Conservation (phyloP, 371 early-diverging fungal species). For the Nosema muscidifuracis region DNA sequence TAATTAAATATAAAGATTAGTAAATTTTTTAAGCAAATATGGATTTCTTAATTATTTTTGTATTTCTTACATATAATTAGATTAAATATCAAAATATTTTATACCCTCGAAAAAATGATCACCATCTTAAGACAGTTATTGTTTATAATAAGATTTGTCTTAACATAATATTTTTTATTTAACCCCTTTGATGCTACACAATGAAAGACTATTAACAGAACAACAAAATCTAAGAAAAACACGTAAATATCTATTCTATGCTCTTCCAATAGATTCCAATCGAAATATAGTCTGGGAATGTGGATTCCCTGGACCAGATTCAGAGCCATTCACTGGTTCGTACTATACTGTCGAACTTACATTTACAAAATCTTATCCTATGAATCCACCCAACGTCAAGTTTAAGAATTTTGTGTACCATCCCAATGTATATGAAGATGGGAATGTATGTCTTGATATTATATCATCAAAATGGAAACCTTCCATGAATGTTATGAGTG, state of each 20-base stretch:
- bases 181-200: slow-evolving; percentile 6
- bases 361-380: slow-evolving; percentile 55
- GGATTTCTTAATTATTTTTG: too few species aligned
- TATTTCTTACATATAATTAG: too few species aligned
- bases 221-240: slow-evolving; percentile 34
- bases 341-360: slow-evolving; percentile 43
- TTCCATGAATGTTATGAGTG: slow-evolving; percentile 53
- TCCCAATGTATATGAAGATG: slow-evolving; percentile 60
- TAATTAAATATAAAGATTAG: too few species aligned
- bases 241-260: slow-evolving; percentile 42
- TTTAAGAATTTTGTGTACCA: slow-evolving; percentile 53
- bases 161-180: too few species aligned
- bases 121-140: too few species aligned
- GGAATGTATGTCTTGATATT: slow-evolving; percentile 60
- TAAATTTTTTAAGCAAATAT: too few species aligned
- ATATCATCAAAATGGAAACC: slow-evolving; percentile 61
- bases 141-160: too few species aligned
- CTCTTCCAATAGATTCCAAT: slow-evolving; percentile 7
- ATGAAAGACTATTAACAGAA: slow-evolving; percentile 42
- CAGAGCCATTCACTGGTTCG: slow-evolving; percentile 23
- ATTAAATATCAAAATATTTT: too few species aligned
- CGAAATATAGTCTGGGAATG: slow-evolving; percentile 34
- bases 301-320: slow-evolving; percentile 43
- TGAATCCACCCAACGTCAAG: slow-evolving; percentile 54
- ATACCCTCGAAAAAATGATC: too few species aligned